Evolutionary conservation across 257 asterid genomes (phyloP).

Genomic region (Solanum dulcamara): DNA sequence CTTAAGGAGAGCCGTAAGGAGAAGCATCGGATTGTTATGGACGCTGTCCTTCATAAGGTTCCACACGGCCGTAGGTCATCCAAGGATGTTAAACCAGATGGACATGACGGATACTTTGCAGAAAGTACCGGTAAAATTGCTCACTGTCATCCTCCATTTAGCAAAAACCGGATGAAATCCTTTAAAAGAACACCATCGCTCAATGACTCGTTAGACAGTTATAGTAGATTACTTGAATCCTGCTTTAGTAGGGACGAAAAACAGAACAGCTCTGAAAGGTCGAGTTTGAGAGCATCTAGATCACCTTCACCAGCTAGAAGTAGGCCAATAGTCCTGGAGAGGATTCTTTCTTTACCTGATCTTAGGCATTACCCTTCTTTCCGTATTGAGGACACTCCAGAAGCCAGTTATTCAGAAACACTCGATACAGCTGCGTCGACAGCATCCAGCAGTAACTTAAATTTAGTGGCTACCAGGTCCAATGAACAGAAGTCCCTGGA

Average conservation of each 20-base stretch:
- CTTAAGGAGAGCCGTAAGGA: slow-evolving; percentile 55
- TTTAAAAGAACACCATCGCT: slow-evolving; percentile 47
- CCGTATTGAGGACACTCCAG: slow-evolving; percentile 26
- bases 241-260: slow-evolving; percentile 21
- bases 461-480: slow-evolving; percentile 3
- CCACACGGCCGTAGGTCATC: slow-evolving; percentile 37
- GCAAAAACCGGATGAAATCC: background rate
- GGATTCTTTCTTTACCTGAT: slow-evolving; percentile 69
- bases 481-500: slow-evolving; percentile 7
- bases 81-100: slow-evolving; percentile 12
- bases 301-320: slow-evolving; percentile 6
- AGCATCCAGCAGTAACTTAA: background rate
- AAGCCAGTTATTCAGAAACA: slow-evolving; percentile 3
- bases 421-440: background rate
- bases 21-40: slow-evolving; percentile 63
- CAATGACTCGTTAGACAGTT: slow-evolving; percentile 36
- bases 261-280: slow-evolving; percentile 12
- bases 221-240: slow-evolving; percentile 36
- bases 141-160: background rate
- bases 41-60: slow-evolving; percentile 53
- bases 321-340: slow-evolving; percentile 15
- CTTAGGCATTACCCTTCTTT: slow-evolving; percentile 43
- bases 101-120: slow-evolving; percentile 1
- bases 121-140: background rate
- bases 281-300: slow-evolving; percentile 10